Conservation (phyloP, 805 yeast genomes). For the Pichia occidentalis region DNA sequence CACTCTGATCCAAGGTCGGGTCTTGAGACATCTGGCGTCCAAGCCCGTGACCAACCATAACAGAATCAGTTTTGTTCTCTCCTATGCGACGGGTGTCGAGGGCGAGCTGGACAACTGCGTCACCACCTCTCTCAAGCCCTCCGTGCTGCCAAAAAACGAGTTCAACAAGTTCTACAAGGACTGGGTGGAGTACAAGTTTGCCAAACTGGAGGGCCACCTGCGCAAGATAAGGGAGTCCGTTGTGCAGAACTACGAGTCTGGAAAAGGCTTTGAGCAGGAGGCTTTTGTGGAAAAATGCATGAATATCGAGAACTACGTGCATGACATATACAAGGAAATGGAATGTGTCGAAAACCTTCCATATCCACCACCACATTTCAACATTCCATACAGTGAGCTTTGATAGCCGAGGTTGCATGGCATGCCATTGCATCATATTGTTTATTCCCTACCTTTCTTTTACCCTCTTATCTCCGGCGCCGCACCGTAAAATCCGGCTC, state of each 20-base stretch:
- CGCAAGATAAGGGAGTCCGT: conserved; percentile 18
- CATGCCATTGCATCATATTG: no score
- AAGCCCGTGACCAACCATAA: conserved; percentile 34
- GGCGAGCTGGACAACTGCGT: conserved; percentile 27
- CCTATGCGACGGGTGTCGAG: conserved; percentile 25
- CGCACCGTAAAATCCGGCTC: no score
- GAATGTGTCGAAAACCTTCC: conserved; percentile 26
- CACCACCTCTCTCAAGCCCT: conserved; percentile 28
- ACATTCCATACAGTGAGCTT: conserved; percentile 20
- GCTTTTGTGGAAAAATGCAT: conserved; percentile 24
- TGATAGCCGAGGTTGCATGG: no score
- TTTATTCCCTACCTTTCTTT: neutral
- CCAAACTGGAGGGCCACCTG: conserved; percentile 25
- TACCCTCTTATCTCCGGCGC: neutral
- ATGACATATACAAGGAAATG: conserved; percentile 29
- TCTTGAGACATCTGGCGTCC: conserved; percentile 41
- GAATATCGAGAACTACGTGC: conserved; percentile 26
- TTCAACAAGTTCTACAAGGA: conserved; percentile 30
- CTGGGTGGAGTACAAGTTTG: conserved; percentile 30
- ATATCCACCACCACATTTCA: conserved; percentile 24
- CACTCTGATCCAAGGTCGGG: conserved; percentile 42
- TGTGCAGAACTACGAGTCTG: conserved; percentile 15
- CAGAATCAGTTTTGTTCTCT: conserved; percentile 29
- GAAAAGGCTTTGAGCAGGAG: conserved; percentile 27
- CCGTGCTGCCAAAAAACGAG: conserved; percentile 29